Conservation (phyloP, 1,139 yeast species). For the Yamadazyma siamensis region DNA sequence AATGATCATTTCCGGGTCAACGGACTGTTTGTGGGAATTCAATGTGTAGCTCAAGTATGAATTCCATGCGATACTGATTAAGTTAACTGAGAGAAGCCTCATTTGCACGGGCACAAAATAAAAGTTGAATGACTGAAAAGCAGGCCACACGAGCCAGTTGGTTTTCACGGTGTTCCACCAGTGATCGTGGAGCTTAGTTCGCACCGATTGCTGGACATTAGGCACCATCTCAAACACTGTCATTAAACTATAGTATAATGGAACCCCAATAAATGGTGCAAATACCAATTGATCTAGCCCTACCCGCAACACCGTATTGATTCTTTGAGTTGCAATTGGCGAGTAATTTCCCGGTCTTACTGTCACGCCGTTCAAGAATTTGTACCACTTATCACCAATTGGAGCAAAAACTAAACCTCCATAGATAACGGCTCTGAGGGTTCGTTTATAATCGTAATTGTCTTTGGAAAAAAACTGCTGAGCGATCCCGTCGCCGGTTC, state of each 20-base stretch:
- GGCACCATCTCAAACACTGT: slow-evolving; percentile 52
- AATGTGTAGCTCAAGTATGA: slow-evolving; percentile 54
- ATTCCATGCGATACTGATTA: slow-evolving; percentile 82
- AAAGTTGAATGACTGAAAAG: slow-evolving; percentile 72
- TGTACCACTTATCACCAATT: slow-evolving; percentile 41
- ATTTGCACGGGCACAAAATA: slow-evolving; percentile 65
- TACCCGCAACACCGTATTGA: slow-evolving; percentile 46
- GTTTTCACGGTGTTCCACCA: slow-evolving; percentile 61
- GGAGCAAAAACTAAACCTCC: slow-evolving; percentile 44
- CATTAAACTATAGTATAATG: slow-evolving; percentile 66
- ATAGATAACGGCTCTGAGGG: slow-evolving; percentile 31
- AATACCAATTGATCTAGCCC: slow-evolving; percentile 69
- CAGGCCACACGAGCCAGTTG: slow-evolving; percentile 89
- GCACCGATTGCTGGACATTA: slow-evolving; percentile 25
- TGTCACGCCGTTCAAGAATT: slow-evolving; percentile 20
- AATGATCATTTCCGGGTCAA: no score
- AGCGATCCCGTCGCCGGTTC: slow-evolving; percentile 41
- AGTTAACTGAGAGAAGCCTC: slow-evolving; percentile 66
- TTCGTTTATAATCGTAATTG: slow-evolving; percentile 28
- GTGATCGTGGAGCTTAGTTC: slow-evolving; percentile 39
- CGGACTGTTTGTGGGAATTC: no score
- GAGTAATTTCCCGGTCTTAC: background rate
- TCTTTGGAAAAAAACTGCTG: slow-evolving; percentile 26
- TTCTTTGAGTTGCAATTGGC: slow-evolving; percentile 1
- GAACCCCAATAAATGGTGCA: slow-evolving; percentile 71